phyloP scores from a whole-genome alignment of 495 filamentous ascomycete genomes.

The Aspergillus incahuasiensis region DNA sequence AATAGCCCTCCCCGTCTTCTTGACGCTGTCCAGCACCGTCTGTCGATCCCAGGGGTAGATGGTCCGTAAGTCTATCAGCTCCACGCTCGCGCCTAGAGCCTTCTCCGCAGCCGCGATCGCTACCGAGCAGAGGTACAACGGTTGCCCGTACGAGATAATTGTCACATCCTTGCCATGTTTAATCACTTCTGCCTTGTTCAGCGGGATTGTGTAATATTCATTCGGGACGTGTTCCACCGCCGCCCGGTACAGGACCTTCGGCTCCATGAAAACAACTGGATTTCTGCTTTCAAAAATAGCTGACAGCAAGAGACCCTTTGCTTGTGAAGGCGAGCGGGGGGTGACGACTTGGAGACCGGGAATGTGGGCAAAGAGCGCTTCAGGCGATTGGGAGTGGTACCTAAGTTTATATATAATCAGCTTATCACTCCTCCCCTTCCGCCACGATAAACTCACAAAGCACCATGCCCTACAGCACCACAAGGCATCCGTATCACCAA shows the following conservation, averaged over 20 bases:
- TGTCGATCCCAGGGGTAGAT: slow-evolving; percentile 94
- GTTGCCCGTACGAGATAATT: slow-evolving; percentile 86
- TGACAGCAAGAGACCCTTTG: slow-evolving; percentile 79
- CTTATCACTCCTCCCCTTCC: not conserved
- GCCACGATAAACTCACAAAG: slow-evolving; percentile 51
- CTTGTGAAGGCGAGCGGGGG: slow-evolving; percentile 84
- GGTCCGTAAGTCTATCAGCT: slow-evolving; percentile 88
- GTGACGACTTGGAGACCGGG: slow-evolving; percentile 88
- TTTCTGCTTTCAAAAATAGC: slow-evolving; percentile 79
- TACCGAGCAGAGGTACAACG: slow-evolving; percentile 78
- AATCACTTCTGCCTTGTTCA: slow-evolving; percentile 84
- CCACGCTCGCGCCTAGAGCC: slow-evolving; percentile 71
- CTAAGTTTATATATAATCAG: slow-evolving; percentile 26
- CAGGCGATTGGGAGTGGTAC: slow-evolving; percentile 92
- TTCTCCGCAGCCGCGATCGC: slow-evolving; percentile 80
- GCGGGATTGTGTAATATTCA: slow-evolving; percentile 73
- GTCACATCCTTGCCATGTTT: slow-evolving; percentile 83
- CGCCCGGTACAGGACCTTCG: slow-evolving; percentile 90
- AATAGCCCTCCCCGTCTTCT: slow-evolving; percentile 84
- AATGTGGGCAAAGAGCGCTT: slow-evolving; percentile 86
- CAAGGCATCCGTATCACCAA: slow-evolving; percentile 92
- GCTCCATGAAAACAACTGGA: slow-evolving; percentile 94
- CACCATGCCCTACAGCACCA: slow-evolving; percentile 93
- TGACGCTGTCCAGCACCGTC: slow-evolving; percentile 76
- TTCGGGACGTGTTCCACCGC: slow-evolving; percentile 93